A percentile compares a stretch with the other conserved stretches of the same genome.
These are phyloP conservation scores for Potentilla sterilis DNA, from an alignment of 306 rosid species.

Conservation along the genomic window DNA sequence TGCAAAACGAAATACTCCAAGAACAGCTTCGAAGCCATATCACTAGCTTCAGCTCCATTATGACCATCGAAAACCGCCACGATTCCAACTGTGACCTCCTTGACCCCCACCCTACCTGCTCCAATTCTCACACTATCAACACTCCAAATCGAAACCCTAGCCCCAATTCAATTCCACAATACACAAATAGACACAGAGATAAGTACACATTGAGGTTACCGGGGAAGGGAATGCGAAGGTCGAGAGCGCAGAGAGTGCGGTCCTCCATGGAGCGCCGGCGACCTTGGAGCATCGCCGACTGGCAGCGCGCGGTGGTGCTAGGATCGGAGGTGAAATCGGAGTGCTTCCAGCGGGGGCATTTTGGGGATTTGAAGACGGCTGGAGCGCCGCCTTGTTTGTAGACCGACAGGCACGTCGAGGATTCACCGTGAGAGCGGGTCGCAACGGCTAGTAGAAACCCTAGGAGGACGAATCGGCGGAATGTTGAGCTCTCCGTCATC, in stretches of 20 bases:
- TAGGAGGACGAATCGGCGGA: constrained; percentile 14
- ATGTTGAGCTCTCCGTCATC: constrained; percentile 18
- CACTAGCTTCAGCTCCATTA: constrained; percentile 94
- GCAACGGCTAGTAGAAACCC: constrained; percentile 43
- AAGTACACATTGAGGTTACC: constrained; percentile 31
- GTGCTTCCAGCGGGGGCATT: constrained; percentile 92
- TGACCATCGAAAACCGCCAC: constrained; percentile 94
- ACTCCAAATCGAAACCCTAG: neutral
- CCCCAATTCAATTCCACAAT: constrained; percentile 13
- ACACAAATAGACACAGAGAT: neutral
- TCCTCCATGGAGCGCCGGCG: constrained; percentile 75
- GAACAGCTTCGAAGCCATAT: constrained; percentile 81
- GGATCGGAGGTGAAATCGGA: constrained; percentile 42
- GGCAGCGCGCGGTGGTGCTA: constrained; percentile 52
- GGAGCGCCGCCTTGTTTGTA: constrained; percentile 88
- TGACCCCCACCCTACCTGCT: constrained; percentile 61
- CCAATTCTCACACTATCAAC: constrained; percentile 23
- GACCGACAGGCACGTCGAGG: constrained; percentile 81
- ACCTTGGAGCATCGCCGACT: constrained; percentile 66
- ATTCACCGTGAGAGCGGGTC: constrained; percentile 39
- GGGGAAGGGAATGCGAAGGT: constrained; percentile 76
- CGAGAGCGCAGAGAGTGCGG: constrained; percentile 80
- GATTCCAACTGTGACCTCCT: constrained; percentile 78
- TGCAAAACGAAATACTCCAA: constrained; percentile 87
- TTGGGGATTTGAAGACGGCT: constrained; percentile 84